Base-by-base conservation (phyloP, 2,329 filamentous ascomycete genomes). In the Botrytis medusae region DNA sequence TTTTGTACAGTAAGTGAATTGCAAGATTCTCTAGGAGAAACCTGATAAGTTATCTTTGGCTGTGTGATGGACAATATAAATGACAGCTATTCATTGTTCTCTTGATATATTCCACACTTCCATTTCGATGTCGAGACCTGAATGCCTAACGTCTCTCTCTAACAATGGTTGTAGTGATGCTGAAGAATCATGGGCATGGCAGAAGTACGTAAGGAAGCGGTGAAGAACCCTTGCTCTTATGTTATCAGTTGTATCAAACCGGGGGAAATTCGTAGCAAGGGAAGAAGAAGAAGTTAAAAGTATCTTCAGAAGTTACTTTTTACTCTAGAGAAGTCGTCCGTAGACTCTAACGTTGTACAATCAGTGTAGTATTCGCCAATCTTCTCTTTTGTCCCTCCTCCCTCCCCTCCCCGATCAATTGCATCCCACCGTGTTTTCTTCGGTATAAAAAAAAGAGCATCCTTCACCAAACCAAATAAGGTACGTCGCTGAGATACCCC, bases 1-100 rank as follows among this genome's bases (percentile, higher is more conserved):
- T 42, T 25, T 1, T 2, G 2, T 1, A 0, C 6, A 0, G 1
- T 0, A 22, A 40, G 6, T 40, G 2, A 16, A 29, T 14, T 16
- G 22, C 7, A 2, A 14, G 4, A 25, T 37, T 16, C 18, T 18
- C 1, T 22, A 18, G 1, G 9, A 22, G 1, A 9, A n/a, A 18
- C 4, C 10, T 22, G 12, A 42, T 22, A n/a, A 51, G 16, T 2
- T 4, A 1, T 25, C 25, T 40, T 51, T 18, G 25, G 18, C 1
- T 12, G 14, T n/a, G 32, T 20, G 37, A 51, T 20, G 16, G 10
- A 1, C 2, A 40, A 8, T 67, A 10, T 9, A 37, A 16, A 18
- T 22, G 40, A 29, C 25, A 40, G 8, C 34, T 14, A 37, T 16
- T 4, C 12, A 7, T 25, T 18, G 9, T 16, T 40, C 8, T 29